Evolutionary conservation across 2,329 filamentous ascomycete species (phyloP).

Genomic region (Orbilia javanica): DNA sequence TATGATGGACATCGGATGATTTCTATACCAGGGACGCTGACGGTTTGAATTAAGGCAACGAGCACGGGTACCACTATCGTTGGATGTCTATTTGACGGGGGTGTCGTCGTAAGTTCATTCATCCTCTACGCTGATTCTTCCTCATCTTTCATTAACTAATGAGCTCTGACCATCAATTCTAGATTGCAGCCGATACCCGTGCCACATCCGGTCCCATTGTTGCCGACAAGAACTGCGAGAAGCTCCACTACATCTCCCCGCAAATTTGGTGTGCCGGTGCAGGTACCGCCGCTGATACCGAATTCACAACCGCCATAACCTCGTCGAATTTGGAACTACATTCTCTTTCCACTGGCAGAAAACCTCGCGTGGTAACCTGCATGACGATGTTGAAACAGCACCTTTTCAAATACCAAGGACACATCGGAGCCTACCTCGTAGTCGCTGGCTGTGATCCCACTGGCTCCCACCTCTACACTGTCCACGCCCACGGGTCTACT

Average conservation of each 20-base stretch:
- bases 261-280: constrained; percentile 99
- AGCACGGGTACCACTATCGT: constrained; percentile 99
- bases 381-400: constrained; percentile 99
- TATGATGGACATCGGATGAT: background rate
- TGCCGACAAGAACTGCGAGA: constrained; percentile 99
- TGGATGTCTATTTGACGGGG: constrained; percentile 94
- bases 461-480: constrained; percentile 93
- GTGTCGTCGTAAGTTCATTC: constrained; percentile 78
- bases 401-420: constrained; percentile 96
- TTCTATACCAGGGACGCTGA: background rate
- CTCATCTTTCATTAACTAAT: constrained; percentile 27
- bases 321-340: constrained; percentile 99
- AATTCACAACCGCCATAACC: constrained; percentile 98
- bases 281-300: constrained; percentile 89
- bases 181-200: constrained; percentile 98
- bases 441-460: constrained; percentile 97
- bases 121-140: background rate
- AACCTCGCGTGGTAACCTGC: constrained; percentile 96
- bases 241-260: constrained; percentile 97
- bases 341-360: constrained; percentile 93
- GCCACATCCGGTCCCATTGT: constrained; percentile 98
- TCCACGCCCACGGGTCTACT: constrained; percentile 97
- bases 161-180: constrained; percentile 59
- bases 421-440: constrained; percentile 98
- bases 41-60: constrained; percentile 72